phyloP scores from a whole-genome alignment of 2,329 filamentous ascomycete species.

The Ophiostoma pallidulum region DNA sequence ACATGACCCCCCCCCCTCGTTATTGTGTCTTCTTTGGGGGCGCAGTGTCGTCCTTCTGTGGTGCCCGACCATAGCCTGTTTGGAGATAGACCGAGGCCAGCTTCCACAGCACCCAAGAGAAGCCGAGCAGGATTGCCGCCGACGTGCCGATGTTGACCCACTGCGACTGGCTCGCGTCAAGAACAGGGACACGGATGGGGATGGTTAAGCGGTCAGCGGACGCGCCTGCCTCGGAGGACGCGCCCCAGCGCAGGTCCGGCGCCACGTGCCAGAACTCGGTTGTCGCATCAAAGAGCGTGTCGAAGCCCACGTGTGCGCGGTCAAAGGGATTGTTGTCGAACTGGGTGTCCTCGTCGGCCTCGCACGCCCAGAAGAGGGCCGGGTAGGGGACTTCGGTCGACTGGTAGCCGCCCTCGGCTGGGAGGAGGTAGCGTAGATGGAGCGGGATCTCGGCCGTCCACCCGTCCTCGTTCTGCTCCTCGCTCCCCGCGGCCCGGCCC shows the following conservation, averaged over 20 bases:
- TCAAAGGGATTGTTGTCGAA: slow-evolving; percentile 79
- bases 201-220: slow-evolving; percentile 35
- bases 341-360: slow-evolving; percentile 53
- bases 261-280: slow-evolving; percentile 77
- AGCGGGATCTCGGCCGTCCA: slow-evolving; percentile 69
- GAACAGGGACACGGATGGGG: slow-evolving; percentile 53
- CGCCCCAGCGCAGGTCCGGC: slow-evolving; percentile 31
- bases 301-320: slow-evolving; percentile 73
- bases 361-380: slow-evolving; percentile 83
- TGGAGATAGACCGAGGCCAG: slow-evolving; percentile 32
- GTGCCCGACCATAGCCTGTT: slow-evolving; percentile 24
- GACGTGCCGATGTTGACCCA: slow-evolving; percentile 49
- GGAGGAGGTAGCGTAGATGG: slow-evolving; percentile 73
- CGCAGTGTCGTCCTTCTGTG: slow-evolving; percentile 17
- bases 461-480: slow-evolving; percentile 14
- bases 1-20: too few relatives aligned
- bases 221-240: slow-evolving; percentile 14
- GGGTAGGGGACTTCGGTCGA: slow-evolving; percentile 64
- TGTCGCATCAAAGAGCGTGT: slow-evolving; percentile 62
- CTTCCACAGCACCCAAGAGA: slow-evolving; percentile 60
- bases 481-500: slow-evolving; percentile 22
- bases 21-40: slow-evolving; percentile 16
- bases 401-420: slow-evolving; percentile 44
- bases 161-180: slow-evolving; percentile 42
- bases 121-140: slow-evolving; percentile 50